Percentiles rank a stretch among this genome's conserved stretches.
phyloP scores from a whole-genome alignment of 257 asterid genomes.

The Cinchona pubescens region DNA sequence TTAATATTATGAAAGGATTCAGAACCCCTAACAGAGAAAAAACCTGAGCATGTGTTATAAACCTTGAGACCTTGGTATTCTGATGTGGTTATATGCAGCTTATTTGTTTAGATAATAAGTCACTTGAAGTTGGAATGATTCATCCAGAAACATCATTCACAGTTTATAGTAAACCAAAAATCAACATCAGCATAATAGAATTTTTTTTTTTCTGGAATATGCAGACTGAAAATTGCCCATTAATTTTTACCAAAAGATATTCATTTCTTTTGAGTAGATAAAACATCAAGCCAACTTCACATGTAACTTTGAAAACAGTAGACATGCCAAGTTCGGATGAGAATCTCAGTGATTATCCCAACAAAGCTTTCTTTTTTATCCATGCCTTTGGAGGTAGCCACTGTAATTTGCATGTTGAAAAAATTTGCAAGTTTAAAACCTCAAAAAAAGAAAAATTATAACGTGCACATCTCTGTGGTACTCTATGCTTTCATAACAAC shows the following conservation, averaged over 20 bases:
- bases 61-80: background rate
- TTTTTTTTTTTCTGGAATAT: background rate
- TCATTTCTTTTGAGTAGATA: background rate
- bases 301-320: background rate
- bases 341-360: background rate
- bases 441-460: too few species aligned
- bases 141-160: background rate
- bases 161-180: too few species aligned
- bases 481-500: too few species aligned
- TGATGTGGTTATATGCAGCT: too few species aligned
- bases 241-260: background rate
- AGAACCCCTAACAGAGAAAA: background rate
- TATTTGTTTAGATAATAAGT: background rate
- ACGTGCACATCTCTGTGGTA: too few species aligned
- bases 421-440: too few species aligned
- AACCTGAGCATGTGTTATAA: background rate
- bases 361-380: background rate
- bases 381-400: background rate
- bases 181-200: too few species aligned
- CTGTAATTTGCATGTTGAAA: background rate
- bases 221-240: background rate
- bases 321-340: background rate
- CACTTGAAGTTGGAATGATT: background rate
- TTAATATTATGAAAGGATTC: background rate
- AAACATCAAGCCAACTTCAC: background rate